A percentile compares a stretch with the other conserved stretches of the same genome.
phyloP scores from a whole-genome alignment of 495 filamentous ascomycete species.

The Podospora comata region DNA sequence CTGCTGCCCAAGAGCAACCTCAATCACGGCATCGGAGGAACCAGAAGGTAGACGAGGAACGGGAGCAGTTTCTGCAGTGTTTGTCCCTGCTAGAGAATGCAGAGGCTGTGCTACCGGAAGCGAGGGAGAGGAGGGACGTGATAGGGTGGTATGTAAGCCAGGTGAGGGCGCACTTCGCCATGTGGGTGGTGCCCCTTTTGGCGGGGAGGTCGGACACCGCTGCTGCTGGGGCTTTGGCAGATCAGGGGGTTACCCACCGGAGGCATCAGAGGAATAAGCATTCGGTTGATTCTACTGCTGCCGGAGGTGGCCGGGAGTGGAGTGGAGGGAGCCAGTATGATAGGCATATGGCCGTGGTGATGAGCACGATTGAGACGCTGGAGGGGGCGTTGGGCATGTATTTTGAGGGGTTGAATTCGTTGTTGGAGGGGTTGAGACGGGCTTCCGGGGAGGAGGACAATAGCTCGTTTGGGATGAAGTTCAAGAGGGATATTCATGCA shows the following conservation, averaged over 20 bases:
- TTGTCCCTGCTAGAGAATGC: constrained; percentile 43
- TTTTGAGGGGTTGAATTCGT: constrained; percentile 44
- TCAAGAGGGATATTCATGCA: constrained; percentile 60
- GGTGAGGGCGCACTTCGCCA: constrained; percentile 49
- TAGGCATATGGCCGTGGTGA: constrained; percentile 40
- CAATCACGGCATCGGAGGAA: constrained; percentile 19
- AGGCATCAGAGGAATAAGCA: not conserved
- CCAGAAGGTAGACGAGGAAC: constrained; percentile 21
- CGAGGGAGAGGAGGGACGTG: constrained; percentile 47
- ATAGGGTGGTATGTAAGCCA: constrained; percentile 52
- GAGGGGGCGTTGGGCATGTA: constrained; percentile 51
- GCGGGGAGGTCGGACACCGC: constrained; percentile 16
- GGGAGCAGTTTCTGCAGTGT: constrained; percentile 42
- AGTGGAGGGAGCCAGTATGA: constrained; percentile 23
- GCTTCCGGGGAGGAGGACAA: constrained; percentile 19
- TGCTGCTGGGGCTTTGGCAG: not conserved
- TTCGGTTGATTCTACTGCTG: not conserved
- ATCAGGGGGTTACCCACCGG: not conserved
- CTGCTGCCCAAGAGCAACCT: constrained; percentile 29
- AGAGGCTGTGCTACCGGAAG: constrained; percentile 37
- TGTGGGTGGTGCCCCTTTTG: constrained; percentile 50
- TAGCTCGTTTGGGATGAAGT: constrained; percentile 45
- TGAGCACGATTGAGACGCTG: constrained; percentile 48
- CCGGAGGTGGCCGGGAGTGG: not conserved
- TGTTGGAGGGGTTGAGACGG: constrained; percentile 38